Evolutionary conservation across 345 rosid species (phyloP), one percentile per base, ranked within the genome.

Genomic region (Carallia brachiata): DNA sequence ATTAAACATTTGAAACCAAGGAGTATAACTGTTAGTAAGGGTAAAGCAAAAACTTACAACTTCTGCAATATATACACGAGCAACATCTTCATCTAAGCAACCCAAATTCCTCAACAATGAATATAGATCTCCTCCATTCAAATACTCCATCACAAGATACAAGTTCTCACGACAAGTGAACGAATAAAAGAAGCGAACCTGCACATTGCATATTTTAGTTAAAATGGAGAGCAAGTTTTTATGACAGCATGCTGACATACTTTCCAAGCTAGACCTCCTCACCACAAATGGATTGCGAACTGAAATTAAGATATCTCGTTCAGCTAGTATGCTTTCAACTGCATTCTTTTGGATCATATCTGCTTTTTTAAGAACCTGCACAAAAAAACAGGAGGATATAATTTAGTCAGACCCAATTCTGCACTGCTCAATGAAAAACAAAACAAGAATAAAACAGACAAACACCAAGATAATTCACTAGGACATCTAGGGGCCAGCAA

Each of bases 261-360:
- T 74, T 68, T 59, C 36, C 67, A 74, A 80, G 84, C 63, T 73
- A 81, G 80, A 82, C 78, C 79, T 75, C 74, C 99, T 92, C 84
- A 95, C 99, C 99, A 95, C 99, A 89, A 95, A 95, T 71, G 99
- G 99, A 79, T 95, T 95, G 77, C 97, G 94, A 57, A 95, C 99
- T 63, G 23, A 23, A 23, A 23, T 23, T 23, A 23, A 23, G 23
- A 23, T 23, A 23, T 23, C 23, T 23, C 23, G 96, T 81, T 95
- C 99, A 0, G 99, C 99, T 72, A 92, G 80, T 75, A 95, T 95
- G 75, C 99, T 95, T 87, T 95, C 99, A 70, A 95, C 99, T 61
- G 99, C 99, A 87, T 95, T 95, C 83, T 95, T 95, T 44, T 98
- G 96, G 50, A 89, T 85, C 99, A 92, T 95, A 82, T 95, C 99